Evolutionary conservation across 2,329 filamentous ascomycete species (phyloP).

Genomic region (Teratosphaeria nubilosa): DNA sequence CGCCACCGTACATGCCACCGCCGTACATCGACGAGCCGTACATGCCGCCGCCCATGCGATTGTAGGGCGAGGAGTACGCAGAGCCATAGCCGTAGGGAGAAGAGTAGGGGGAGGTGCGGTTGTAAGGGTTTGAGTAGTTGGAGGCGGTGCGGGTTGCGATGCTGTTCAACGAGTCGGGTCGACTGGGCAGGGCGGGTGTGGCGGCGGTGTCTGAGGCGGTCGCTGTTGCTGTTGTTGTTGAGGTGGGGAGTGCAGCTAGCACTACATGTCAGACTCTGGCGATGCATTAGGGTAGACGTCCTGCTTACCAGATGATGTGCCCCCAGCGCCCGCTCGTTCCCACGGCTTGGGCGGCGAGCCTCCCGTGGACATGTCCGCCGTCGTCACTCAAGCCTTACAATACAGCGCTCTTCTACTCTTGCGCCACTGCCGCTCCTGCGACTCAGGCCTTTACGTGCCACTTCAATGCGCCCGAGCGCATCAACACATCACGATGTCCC

Average conservation of each 20-base stretch:
- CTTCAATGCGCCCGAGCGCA: background rate
- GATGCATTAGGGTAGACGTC: background rate
- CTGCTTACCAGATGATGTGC: slow-evolving; percentile 20
- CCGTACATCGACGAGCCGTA: slow-evolving; percentile 28
- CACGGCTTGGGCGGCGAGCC: slow-evolving; percentile 77
- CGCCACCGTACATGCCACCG: slow-evolving; percentile 29
- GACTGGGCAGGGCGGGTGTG: slow-evolving; percentile 65
- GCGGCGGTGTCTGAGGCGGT: slow-evolving; percentile 33
- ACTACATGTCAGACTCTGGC: slow-evolving; percentile 19
- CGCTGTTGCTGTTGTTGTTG: slow-evolving; percentile 1
- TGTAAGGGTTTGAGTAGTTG: slow-evolving; percentile 53
- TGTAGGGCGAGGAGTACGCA: slow-evolving; percentile 46
- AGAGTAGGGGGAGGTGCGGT: slow-evolving; percentile 32
- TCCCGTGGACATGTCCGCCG: background rate
- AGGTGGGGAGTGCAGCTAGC: slow-evolving; percentile 3
- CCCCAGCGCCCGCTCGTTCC: slow-evolving; percentile 65
- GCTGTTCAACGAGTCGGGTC: slow-evolving; percentile 66
- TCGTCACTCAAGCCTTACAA: background rate
- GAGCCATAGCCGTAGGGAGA: slow-evolving; percentile 47
- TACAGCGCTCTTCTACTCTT: background rate
- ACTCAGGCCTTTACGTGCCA: background rate
- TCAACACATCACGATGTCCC: background rate
- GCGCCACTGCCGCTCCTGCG: background rate
- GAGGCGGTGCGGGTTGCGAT: slow-evolving; percentile 82
- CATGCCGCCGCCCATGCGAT: slow-evolving; percentile 37